A percentile compares a stretch with the other conserved stretches of the same genome.
phyloP scores from a whole-genome alignment of 371 early-diverging fungal genomes.

The Rhizopus sp. region DNA sequence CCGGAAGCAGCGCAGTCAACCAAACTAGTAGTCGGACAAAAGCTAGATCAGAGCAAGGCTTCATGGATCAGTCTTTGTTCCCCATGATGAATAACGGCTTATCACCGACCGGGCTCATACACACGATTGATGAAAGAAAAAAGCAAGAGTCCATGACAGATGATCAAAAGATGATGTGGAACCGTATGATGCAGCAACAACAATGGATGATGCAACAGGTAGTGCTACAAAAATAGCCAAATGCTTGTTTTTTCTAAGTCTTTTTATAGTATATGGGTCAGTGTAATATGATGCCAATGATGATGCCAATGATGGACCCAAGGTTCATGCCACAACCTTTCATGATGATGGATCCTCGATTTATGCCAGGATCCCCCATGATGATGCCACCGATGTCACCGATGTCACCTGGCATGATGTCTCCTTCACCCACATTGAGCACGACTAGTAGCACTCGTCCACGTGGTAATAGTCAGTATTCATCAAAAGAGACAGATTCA shows the following conservation, averaged over 20 bases:
- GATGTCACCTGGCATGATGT: slow-evolving; percentile 3
- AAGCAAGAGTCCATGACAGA: slow-evolving; percentile 33
- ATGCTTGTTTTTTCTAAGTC: slow-evolving; percentile 6
- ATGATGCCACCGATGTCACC: slow-evolving; percentile 10
- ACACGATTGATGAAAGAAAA: slow-evolving; percentile 41
- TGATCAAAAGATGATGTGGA: slow-evolving; percentile 21
- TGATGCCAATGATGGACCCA: slow-evolving; percentile 42
- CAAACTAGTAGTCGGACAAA: slow-evolving; percentile 5
- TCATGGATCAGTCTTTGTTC: slow-evolving; percentile 1
- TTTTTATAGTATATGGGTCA: slow-evolving; percentile 19
- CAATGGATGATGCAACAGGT: slow-evolving; percentile 36
- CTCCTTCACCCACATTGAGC: neutral
- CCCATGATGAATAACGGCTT: slow-evolving; percentile 21
- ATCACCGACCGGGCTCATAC: slow-evolving; percentile 28
- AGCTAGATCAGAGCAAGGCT: slow-evolving; percentile 8
- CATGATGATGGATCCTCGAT: slow-evolving; percentile 39
- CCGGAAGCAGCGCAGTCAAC: slow-evolving; percentile 28
- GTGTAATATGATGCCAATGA: slow-evolving; percentile 27
- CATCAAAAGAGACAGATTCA: neutral
- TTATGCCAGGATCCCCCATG: slow-evolving; percentile 14
- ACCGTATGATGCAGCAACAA: slow-evolving; percentile 40
- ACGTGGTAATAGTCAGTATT: neutral
- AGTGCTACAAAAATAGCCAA: slow-evolving; percentile 6
- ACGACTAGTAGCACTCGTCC: neutral
- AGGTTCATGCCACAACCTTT: slow-evolving; percentile 30